Conservation (phyloP, 169 alveolate species). For the Eimeria maxima region DNA sequence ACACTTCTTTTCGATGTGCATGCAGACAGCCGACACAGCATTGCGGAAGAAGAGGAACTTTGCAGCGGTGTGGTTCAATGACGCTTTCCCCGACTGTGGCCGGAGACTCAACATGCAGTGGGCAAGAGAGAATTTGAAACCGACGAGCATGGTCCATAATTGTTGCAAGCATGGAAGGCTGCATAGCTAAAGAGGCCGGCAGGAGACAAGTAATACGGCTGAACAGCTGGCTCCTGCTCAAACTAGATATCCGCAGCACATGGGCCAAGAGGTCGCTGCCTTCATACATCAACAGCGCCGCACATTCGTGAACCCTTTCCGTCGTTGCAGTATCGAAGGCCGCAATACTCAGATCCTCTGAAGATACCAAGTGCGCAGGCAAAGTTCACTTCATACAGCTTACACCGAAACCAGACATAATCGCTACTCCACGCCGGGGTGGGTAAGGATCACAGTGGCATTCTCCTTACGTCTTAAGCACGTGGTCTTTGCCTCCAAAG, state of each 20-base stretch:
- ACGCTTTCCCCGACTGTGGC: conserved; percentile 18
- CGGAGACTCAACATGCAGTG: conserved; percentile 65
- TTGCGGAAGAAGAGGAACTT: conserved; percentile 57
- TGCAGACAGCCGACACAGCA: conserved; percentile 66
- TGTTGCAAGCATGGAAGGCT: conserved; percentile 69
- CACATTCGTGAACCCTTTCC: conserved; percentile 72
- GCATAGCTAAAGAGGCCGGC: conserved; percentile 62
- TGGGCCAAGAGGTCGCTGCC: conserved; percentile 67
- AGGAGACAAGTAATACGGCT: conserved; percentile 66
- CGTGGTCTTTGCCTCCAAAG: conserved; percentile 1
- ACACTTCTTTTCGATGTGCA: conserved; percentile 62
- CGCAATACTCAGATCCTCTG: conserved; percentile 68
- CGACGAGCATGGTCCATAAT: conserved; percentile 74
- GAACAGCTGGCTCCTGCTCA: conserved; percentile 55
- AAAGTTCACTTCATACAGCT: not conserved
- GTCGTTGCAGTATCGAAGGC: conserved; percentile 71
- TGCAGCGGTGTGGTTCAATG: conserved; percentile 63
- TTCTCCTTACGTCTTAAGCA: conserved; percentile 50
- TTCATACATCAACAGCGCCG: conserved; percentile 69
- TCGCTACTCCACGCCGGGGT: not conserved
- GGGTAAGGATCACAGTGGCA: not conserved
- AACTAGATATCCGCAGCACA: conserved; percentile 64
- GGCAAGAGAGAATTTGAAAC: conserved; percentile 54
- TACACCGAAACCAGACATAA: not conserved
- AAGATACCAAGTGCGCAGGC: not conserved